Percentiles rank a stretch among this genome's conserved stretches.
These are phyloP conservation scores for Blastobotrys serpentis DNA, from an alignment of 1,139 yeast species.

Conservation along the genomic window DNA sequence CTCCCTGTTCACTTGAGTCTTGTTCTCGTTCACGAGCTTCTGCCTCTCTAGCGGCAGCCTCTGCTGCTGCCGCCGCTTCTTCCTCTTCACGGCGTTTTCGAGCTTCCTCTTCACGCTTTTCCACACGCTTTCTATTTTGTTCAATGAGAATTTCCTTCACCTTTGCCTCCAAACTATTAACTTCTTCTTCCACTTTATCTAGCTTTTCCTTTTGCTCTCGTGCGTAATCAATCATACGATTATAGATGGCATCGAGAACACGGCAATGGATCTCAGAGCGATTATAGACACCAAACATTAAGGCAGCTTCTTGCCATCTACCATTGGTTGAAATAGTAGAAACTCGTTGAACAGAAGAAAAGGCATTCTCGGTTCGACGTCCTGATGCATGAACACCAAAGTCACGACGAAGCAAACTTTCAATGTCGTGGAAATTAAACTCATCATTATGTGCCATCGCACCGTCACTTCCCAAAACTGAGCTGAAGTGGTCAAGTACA, in stretches of 20 bases:
- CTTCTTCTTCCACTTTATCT: conserved; percentile 33
- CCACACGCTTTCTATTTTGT: conserved; percentile 41
- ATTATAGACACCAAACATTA: conserved; percentile 49
- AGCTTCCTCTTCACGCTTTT: conserved; percentile 34
- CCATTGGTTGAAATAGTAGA: conserved; percentile 57
- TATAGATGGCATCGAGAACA: conserved; percentile 54
- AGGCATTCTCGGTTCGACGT: conserved; percentile 19
- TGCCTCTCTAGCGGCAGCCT: conserved; percentile 17
- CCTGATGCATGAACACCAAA: conserved; percentile 18
- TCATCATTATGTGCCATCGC: conserved; percentile 31
- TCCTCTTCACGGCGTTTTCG: conserved; percentile 36
- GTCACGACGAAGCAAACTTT: conserved; percentile 9
- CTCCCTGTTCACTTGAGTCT: conserved; percentile 21
- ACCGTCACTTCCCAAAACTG: conserved; percentile 11
- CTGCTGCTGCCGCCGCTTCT: conserved; percentile 27
- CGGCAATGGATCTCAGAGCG: conserved; percentile 45
- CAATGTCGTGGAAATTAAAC: conserved; percentile 16
- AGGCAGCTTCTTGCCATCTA: conserved; percentile 66
- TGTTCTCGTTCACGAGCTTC: conserved; percentile 3
- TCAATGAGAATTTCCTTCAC: conserved; percentile 40
- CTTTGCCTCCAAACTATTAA: conserved; percentile 18
- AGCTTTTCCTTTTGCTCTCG: conserved; percentile 39
- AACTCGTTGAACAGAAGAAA: conserved; percentile 24
- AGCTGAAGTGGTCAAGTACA: conserved; percentile 22
- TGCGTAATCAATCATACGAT: conserved; percentile 37